Evolutionary conservation across 2,329 filamentous ascomycete genomes (phyloP).

Genomic region (Sporothrix pallida): DNA sequence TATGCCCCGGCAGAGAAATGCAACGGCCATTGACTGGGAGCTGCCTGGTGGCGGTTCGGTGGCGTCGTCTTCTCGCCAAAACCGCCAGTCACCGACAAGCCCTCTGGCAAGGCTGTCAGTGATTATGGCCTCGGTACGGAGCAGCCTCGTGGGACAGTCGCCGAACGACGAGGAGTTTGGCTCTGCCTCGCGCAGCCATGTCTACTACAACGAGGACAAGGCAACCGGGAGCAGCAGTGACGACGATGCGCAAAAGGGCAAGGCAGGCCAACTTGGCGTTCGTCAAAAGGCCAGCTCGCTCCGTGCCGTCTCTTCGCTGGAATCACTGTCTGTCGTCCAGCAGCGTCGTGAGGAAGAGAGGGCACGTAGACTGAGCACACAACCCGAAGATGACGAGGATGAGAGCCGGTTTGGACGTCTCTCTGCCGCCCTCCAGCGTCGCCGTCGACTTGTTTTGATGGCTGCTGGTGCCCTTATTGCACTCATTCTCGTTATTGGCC

Average conservation of each 20-base stretch:
- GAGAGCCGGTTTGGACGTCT: neutral
- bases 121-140: conserved; percentile 17
- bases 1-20: neutral
- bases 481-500: neutral
- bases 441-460: neutral
- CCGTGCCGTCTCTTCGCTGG: neutral
- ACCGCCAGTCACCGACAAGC: conserved; percentile 11
- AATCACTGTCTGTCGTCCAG: neutral
- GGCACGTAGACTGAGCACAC: neutral
- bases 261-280: neutral
- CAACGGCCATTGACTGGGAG: conserved; percentile 23
- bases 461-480: neutral
- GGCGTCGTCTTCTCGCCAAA: neutral
- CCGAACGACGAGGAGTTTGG: neutral
- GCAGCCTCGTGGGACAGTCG: conserved; percentile 5
- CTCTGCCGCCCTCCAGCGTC: neutral
- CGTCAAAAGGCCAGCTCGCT: neutral
- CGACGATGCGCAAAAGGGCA: neutral
- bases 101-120: conserved; percentile 1
- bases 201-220: conserved; percentile 16
- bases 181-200: neutral
- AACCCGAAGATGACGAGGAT: neutral
- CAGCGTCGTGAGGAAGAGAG: conserved; percentile 10
- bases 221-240: neutral
- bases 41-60: neutral